Evolutionary conservation across 2,329 filamentous ascomycete genomes (phyloP).

Genomic region (Sclerotinia nivalis): DNA sequence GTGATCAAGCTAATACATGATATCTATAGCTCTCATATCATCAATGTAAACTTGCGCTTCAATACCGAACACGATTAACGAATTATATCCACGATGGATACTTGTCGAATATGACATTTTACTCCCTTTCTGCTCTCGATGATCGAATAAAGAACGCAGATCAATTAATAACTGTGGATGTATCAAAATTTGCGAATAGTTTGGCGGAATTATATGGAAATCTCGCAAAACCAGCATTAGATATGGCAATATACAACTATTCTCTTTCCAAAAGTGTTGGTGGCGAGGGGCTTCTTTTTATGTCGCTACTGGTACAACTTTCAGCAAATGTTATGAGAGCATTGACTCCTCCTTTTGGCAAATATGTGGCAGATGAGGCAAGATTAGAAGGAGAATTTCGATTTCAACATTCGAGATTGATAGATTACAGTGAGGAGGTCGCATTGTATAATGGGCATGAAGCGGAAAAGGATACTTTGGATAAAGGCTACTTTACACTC

Average conservation of each 20-base stretch:
- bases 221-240: conserved; percentile 87
- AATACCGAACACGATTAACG: conserved; percentile 92
- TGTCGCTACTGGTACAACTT: conserved; percentile 90
- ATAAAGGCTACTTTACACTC: conserved; percentile 97
- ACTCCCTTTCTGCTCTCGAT: conserved; percentile 90
- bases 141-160: conserved; percentile 98
- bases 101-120: conserved; percentile 96
- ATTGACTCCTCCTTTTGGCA: conserved; percentile 92
- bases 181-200: conserved; percentile 94
- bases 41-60: conserved; percentile 88
- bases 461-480: conserved; percentile 91
- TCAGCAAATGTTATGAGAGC: conserved; percentile 90
- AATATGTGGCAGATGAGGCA: conserved; percentile 96
- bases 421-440: conserved; percentile 94
- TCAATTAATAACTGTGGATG: conserved; percentile 94
- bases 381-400: conserved; percentile 93
- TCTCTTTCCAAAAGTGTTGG: conserved; percentile 93
- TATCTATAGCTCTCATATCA: conserved; percentile 79
- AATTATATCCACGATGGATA: conserved; percentile 94
- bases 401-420: conserved; percentile 90
- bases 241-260: conserved; percentile 97
- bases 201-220: conserved; percentile 95
- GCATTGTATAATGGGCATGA: conserved; percentile 90
- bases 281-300: conserved; percentile 91
- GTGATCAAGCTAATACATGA: conserved; percentile 24